Evolutionary conservation across 208 protist genomes (phyloP), one percentile per base, ranked within the genome.

Genomic region (Acanthamoeba royreba): DNA sequence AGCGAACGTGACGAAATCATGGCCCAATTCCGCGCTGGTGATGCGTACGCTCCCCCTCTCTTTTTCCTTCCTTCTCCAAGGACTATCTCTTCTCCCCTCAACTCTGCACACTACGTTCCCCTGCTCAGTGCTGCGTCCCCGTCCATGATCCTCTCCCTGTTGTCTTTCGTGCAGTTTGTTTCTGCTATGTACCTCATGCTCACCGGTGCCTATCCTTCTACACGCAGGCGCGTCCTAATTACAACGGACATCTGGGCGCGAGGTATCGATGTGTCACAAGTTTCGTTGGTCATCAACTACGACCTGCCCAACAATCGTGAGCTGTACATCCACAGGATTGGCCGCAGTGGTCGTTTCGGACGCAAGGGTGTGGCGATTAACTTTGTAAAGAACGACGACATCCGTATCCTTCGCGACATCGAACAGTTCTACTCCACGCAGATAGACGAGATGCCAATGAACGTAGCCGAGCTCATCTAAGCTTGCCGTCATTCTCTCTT

Each of bases 321-420:
- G 97, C 98, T 98, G 94, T 99, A 99, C 98, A 98, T 99, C 85
- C 98, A 98, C 85, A 69, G 99, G 89, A 99, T 99, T 93, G 99
- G 99, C 96, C 98, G 99, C 94, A 98, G 97, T 92, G 99, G 99
- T 40, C 98, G 99, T 94, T 99, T 99, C 96, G 99, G 99, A 72
- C 97, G 99, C 92, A 99, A 99, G 97, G 99, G 99, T 98, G 98
- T 99, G 83, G 99, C 99, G 46, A 99, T 99, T 97, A 99, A 99
- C 98, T 99, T 99, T 95, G 98, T 99, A 45, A 99, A 98, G n/a
- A 97, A 97, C 79, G 98, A 99, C 72, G 99, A 99, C 93, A 97
- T 99, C 38, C 98, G 98, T 90, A 97, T 98, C 77, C 97, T 99
- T 49, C 96, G 98, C 92, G 99, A 99, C 93, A 99, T 99, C 93